Percentiles rank a stretch among this genome's conserved stretches.
These are phyloP conservation scores for Phialophora chinensis DNA, from an alignment of 2,329 filamentous ascomycete genomes.

Conservation along the genomic window DNA sequence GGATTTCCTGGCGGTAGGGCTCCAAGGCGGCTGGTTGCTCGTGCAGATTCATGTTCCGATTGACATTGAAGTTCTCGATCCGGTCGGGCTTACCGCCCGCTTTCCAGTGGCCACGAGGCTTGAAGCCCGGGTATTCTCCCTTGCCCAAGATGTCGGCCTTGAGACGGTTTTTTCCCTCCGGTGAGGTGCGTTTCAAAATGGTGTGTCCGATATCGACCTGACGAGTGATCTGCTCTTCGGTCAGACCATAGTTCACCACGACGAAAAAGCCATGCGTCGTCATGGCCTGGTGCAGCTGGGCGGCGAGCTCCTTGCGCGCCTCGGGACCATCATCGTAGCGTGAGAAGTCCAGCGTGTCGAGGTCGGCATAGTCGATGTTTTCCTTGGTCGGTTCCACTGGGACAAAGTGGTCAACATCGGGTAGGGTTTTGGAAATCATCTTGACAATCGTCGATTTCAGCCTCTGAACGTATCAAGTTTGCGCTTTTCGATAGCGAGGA, in stretches of 20 bases:
- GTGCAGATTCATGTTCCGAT: slow-evolving; percentile 17
- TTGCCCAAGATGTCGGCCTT: slow-evolving; percentile 52
- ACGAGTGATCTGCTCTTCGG: slow-evolving; percentile 63
- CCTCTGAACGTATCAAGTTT: too few species aligned
- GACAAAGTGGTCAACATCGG: slow-evolving; percentile 25
- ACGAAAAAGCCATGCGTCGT: slow-evolving; percentile 61
- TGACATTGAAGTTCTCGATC: slow-evolving; percentile 28
- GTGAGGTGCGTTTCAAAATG: slow-evolving; percentile 62
- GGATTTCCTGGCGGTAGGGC: slow-evolving; percentile 61
- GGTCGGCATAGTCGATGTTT: slow-evolving; percentile 12
- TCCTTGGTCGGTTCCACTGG: slow-evolving; percentile 19
- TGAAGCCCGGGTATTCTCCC: slow-evolving; percentile 64
- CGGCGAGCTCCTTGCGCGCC: slow-evolving; percentile 12
- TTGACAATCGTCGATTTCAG: background rate
- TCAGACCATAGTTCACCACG: slow-evolving; percentile 66
- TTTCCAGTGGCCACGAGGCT: slow-evolving; percentile 52
- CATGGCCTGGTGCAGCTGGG: slow-evolving; percentile 23
- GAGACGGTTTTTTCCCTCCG: slow-evolving; percentile 65
- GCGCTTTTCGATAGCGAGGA: too few species aligned
- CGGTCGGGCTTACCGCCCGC: slow-evolving; percentile 8
- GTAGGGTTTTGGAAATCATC: slow-evolving; percentile 25
- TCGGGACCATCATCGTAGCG: slow-evolving; percentile 18
- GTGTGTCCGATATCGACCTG: slow-evolving; percentile 67
- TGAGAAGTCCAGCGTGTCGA: slow-evolving; percentile 15
- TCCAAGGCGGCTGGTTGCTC: slow-evolving; percentile 34